A percentile compares a stretch with the other conserved stretches of the same genome.
phyloP scores from a whole-genome alignment of 371 early-diverging fungal species.

The Vairimorpha apis region DNA sequence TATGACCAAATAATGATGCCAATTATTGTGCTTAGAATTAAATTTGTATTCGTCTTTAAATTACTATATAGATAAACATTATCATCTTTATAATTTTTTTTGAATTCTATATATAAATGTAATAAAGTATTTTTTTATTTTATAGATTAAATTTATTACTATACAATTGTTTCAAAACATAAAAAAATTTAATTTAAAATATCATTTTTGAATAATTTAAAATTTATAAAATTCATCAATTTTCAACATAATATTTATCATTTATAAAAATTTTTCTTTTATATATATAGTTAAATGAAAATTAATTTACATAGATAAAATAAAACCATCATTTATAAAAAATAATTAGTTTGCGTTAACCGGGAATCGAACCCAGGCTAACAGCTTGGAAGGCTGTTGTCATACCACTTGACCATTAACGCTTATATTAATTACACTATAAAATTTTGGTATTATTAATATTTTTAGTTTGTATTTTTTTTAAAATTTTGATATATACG shows the following conservation, averaged over 20 bases:
- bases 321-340: background rate
- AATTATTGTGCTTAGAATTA: too few species aligned
- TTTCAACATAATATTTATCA: too few species aligned
- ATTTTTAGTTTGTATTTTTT: background rate
- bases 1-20: too few species aligned
- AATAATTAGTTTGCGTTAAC: background rate
- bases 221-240: background rate
- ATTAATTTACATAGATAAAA: background rate
- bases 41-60: too few species aligned
- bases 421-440: background rate
- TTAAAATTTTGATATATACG: background rate
- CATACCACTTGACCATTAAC: slow-evolving; percentile 20
- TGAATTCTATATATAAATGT: too few species aligned
- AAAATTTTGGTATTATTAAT: background rate
- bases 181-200: background rate
- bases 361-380: slow-evolving; percentile 29
- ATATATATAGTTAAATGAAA: too few species aligned
- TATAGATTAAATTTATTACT: background rate
- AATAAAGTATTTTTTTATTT: too few species aligned
- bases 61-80: too few species aligned
- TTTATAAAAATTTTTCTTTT: too few species aligned
- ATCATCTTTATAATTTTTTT: too few species aligned
- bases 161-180: background rate
- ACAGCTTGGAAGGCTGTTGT: slow-evolving; percentile 21
- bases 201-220: background rate